phyloP scores from a whole-genome alignment of 1,139 yeast genomes.

The Pneumocystis wakefieldiae region DNA sequence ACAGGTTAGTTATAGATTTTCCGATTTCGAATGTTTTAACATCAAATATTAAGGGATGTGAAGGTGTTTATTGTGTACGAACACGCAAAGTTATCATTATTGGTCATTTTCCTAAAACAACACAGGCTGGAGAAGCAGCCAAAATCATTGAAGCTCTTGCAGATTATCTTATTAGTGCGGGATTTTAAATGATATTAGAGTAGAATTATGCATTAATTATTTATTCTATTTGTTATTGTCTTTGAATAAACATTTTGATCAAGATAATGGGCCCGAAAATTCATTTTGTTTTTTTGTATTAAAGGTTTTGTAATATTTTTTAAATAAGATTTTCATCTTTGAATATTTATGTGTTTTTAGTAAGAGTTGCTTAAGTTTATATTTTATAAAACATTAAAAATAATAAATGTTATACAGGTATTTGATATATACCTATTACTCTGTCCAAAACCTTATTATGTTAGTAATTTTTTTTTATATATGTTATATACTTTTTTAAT shows the following conservation, averaged over 20 bases:
- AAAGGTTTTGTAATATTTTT: neutral
- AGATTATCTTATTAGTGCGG: constrained; percentile 77
- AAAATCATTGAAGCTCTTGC: constrained; percentile 88
- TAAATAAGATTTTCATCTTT: neutral
- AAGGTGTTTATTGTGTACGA: constrained; percentile 81
- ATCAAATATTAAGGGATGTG: constrained; percentile 18
- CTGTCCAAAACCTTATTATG: constrained; percentile 6
- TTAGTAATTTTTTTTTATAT: neutral
- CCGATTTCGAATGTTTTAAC: constrained; percentile 25
- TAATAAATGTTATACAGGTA: neutral
- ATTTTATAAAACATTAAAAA: neutral
- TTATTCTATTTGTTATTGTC: neutral
- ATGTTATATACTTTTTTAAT: constrained; percentile 50
- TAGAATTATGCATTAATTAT: neutral
- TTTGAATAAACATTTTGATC: neutral
- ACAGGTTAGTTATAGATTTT: constrained; percentile 30
- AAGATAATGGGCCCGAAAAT: neutral
- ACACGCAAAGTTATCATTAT: constrained; percentile 82
- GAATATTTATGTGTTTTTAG: neutral
- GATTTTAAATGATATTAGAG: constrained; percentile 37
- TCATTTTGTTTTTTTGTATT: neutral
- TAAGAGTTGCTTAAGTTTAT: neutral
- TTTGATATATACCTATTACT: neutral
- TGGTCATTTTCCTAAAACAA: constrained; percentile 87
- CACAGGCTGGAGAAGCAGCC: constrained; percentile 91